A percentile compares a stretch with the other conserved stretches of the same genome.
phyloP scores from a whole-genome alignment of 257 asterid species.

The Orobanche coerulescens region DNA sequence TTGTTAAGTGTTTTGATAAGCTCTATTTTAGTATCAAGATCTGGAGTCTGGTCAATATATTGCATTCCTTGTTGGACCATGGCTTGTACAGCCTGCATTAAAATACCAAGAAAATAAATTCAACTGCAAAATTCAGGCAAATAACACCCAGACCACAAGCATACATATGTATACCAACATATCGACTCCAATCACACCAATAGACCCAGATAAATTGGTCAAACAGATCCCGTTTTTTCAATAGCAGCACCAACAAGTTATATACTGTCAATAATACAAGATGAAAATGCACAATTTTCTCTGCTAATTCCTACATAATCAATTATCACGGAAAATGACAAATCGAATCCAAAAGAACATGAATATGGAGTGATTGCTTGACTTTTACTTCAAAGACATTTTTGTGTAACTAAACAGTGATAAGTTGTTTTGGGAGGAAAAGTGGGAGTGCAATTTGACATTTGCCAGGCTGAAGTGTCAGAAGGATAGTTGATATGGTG shows the following conservation, averaged over 20 bases:
- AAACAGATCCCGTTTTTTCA: neutral
- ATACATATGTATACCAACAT: neutral
- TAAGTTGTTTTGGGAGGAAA: no score
- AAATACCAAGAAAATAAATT: neutral
- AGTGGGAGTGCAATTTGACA: no score
- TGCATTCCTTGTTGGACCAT: constrained; percentile 96
- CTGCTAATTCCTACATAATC: neutral
- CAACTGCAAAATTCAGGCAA: constrained; percentile 11
- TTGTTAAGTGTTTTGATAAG: no score
- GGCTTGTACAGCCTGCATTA: constrained; percentile 79
- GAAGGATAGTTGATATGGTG: no score
- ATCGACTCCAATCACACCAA: neutral
- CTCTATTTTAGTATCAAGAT: no score
- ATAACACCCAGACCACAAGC: no score
- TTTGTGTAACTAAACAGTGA: no score
- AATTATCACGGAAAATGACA: neutral
- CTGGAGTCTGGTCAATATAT: no score
- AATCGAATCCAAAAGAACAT: neutral
- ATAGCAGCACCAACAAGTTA: neutral
- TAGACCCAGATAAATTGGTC: neutral
- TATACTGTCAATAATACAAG: neutral
- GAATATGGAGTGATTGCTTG: no score
- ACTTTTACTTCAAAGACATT: no score
- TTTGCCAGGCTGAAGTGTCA: no score
- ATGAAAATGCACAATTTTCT: neutral